Conservation (phyloP, 495 filamentous ascomycete genomes). For the Coniosporium apollinis region DNA sequence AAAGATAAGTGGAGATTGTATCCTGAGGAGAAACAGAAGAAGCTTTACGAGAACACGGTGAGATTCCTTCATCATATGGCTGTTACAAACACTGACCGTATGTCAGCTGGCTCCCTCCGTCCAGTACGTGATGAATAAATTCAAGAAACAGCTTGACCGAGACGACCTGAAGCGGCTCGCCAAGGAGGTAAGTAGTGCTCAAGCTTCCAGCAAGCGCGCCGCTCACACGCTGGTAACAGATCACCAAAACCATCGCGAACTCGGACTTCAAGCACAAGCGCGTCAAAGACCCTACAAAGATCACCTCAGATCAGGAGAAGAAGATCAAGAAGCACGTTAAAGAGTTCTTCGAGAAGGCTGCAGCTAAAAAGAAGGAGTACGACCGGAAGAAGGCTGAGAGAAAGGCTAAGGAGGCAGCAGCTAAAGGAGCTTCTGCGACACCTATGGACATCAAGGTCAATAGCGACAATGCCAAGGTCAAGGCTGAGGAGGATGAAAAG, state of each 20-base stretch:
- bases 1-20: conserved; percentile 75
- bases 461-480: conserved; percentile 1
- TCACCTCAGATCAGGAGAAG: conserved; percentile 61
- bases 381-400: conserved; percentile 47
- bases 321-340: conserved; percentile 69
- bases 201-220: not conserved
- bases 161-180: conserved; percentile 77
- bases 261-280: conserved; percentile 78
- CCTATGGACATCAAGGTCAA: too few species aligned
- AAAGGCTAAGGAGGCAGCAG: conserved; percentile 13
- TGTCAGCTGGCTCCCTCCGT: conserved; percentile 62
- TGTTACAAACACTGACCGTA: too few species aligned
- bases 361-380: conserved; percentile 51
- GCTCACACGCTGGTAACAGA: conserved; percentile 19
- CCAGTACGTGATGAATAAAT: conserved; percentile 72
- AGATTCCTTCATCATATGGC: conserved; percentile 15
- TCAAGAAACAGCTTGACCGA: conserved; percentile 64
- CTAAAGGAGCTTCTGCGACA: conserved; percentile 13
- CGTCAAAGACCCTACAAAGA: conserved; percentile 65
- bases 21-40: conserved; percentile 74
- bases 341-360: conserved; percentile 71
- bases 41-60: conserved; percentile 83
- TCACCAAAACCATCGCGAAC: conserved; percentile 68
- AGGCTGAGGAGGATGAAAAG: conserved; percentile 11
- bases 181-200: conserved; percentile 46